These are phyloP conservation scores for Podila horticola DNA, from an alignment of 192 early-diverging fungal genomes.

Conservation along the genomic window DNA sequence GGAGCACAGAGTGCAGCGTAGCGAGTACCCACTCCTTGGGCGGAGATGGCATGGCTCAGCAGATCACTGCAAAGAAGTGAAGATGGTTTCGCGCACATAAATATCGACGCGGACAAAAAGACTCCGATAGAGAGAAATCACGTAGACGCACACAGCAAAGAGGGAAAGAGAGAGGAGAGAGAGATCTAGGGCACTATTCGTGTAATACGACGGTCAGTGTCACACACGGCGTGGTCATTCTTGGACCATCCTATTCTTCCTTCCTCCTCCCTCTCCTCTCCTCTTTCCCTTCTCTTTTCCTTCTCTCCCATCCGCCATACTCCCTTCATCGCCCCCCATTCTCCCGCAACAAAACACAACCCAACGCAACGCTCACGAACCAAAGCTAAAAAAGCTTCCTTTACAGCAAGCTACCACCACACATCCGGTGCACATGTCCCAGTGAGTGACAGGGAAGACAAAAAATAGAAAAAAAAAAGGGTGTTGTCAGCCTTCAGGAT, in stretches of 20 bases:
- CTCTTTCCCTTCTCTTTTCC: slow-evolving; percentile 2
- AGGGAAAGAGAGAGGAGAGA: slow-evolving; percentile 8
- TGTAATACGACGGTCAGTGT: background rate
- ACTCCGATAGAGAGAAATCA: background rate
- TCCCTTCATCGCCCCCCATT: background rate
- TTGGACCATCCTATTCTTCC: background rate
- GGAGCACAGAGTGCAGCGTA: too few relatives aligned
- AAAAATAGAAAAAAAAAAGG: too few relatives aligned
- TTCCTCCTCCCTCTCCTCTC: background rate
- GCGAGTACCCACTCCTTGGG: too few relatives aligned
- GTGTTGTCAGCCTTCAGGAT: background rate
- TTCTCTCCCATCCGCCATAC: background rate
- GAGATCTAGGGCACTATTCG: background rate
- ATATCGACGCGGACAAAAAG: background rate
- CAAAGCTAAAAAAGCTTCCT: too few relatives aligned
- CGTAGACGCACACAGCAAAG: background rate
- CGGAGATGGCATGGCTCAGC: too few relatives aligned
- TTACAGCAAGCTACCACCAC: too few relatives aligned
- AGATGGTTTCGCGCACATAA: background rate
- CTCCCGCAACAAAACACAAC: too few relatives aligned
- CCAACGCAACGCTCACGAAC: too few relatives aligned
- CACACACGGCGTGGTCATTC: too few relatives aligned
- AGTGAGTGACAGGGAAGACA: too few relatives aligned
- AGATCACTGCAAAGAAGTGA: background rate
- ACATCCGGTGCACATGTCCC: slow-evolving; percentile 3